Base-by-base conservation (phyloP, 345 rosid genomes). In the Melaleuca alternifolia region DNA sequence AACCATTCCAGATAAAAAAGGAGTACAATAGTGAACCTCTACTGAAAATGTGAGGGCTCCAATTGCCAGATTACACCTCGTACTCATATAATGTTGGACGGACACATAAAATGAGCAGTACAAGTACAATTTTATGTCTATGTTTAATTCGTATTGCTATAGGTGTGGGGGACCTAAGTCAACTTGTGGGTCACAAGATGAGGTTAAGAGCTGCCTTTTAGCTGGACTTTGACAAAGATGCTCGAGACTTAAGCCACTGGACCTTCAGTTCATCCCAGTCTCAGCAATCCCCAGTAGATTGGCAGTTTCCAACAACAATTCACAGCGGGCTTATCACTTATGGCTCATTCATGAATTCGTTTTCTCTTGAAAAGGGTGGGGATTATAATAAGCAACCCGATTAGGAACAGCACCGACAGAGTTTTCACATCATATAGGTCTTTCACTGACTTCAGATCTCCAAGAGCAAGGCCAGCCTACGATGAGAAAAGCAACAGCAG, bases 381-480 rank as follows among this genome's bases (percentile, higher is more conserved):
- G 50, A 91, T 50, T 83, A 92, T 88, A 48, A 88, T 85, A 87
- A 88, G 57, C 11, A 54, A 33, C 51, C 86, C 88, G 53, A 87
- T 87, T 16, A 84, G 86, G 82, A 87, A 87, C 85, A 89, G 83
- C 50, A 87, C 53, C 21, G 52, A 76, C 86, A 89, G 61, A 26
- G 94, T 92, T 85, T 89, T 92, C 53, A 88, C 89, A 89, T 92
- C 94, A 5, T 92, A 92, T 11, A 92, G 90, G 87, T 92, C 94
- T 87, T 90, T 92, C 18, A 92, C 88, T 37, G 94, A 92, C 88
- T 86, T 87, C 77, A 91, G 91, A 86, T 92, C 94, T 65, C 94
- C 94, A 51, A 92, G 93, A 51, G 93, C 94, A 75, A 92, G 93
- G 28, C 94, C 94, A 26, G 94, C 94, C 94, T 92, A 83, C 50